Conservation (phyloP, 768 basidiomycete genomes). For the Auriscalpium orientale region DNA sequence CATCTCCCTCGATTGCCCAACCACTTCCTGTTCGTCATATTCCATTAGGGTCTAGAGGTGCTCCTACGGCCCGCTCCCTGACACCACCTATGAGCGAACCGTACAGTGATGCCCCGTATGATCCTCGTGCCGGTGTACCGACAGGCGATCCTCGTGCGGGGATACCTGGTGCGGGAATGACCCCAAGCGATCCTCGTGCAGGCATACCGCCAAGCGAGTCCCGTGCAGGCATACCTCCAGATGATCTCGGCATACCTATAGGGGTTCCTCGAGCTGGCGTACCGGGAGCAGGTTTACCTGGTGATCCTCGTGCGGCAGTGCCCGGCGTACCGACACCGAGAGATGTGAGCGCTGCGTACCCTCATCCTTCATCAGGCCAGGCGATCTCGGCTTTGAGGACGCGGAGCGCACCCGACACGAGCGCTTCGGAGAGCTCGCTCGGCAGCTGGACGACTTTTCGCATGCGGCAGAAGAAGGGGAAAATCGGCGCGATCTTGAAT, state of each 20-base stretch:
- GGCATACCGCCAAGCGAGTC: not conserved
- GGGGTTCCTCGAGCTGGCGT: too few relatives aligned
- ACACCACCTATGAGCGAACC: too few relatives aligned
- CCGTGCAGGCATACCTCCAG: not conserved
- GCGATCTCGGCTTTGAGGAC: slow-evolving; percentile 32
- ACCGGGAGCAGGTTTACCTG: too few relatives aligned
- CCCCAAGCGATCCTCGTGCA: not conserved
- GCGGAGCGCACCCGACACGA: slow-evolving; percentile 40
- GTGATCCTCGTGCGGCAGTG: too few relatives aligned
- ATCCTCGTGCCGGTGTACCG: not conserved
- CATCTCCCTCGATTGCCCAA: too few relatives aligned
- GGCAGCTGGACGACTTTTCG: slow-evolving; percentile 39
- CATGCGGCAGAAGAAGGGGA: slow-evolving; percentile 52
- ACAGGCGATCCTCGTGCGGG: not conserved
- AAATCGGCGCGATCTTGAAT: slow-evolving; percentile 54
- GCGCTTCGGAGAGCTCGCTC: slow-evolving; percentile 49
- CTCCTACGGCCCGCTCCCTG: too few relatives aligned
- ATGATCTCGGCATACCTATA: too few relatives aligned
- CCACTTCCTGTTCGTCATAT: not conserved
- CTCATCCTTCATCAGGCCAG: slow-evolving; percentile 17
- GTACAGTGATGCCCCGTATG: not conserved
- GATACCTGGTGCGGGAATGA: not conserved
- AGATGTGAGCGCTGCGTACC: not conserved
- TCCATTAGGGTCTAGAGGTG: not conserved
- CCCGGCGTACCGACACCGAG: too few relatives aligned